Conservation (phyloP, 1,139 yeast species). For the Kurtzmaniella quercitrusa region DNA sequence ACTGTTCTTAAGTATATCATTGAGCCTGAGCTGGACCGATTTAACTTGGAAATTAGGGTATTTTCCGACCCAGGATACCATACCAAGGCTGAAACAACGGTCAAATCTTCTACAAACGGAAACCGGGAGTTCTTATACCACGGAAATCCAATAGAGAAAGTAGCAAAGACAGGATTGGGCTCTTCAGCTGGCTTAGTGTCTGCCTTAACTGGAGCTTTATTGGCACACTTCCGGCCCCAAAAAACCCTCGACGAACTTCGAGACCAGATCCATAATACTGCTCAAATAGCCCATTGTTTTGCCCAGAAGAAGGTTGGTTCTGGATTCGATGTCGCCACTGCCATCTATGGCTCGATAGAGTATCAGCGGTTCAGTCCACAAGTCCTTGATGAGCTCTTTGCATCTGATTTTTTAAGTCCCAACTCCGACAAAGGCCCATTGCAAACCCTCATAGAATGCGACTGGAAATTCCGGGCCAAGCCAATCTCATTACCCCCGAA, state of each 20-base stretch:
- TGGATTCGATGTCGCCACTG: constrained; percentile 96
- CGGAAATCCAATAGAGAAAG: constrained; percentile 53
- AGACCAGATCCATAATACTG: constrained; percentile 62
- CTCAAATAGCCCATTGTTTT: constrained; percentile 86
- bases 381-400: constrained; percentile 42
- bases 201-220: constrained; percentile 68
- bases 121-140: constrained; percentile 57
- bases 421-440: constrained; percentile 19
- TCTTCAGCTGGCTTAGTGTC: constrained; percentile 93
- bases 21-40: constrained; percentile 19
- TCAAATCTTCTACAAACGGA: constrained; percentile 27
- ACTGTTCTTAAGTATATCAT: constrained; percentile 53
- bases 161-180: constrained; percentile 92
- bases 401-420: constrained; percentile 10
- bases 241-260: constrained; percentile 13
- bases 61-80: constrained; percentile 90
- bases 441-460: constrained; percentile 35
- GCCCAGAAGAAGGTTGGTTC: constrained; percentile 96
- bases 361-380: constrained; percentile 69
- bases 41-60: constrained; percentile 50
- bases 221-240: constrained; percentile 37
- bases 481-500: constrained; percentile 64
- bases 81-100: constrained; percentile 53
- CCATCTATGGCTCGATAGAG: constrained; percentile 83
- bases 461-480: constrained; percentile 57